A percentile compares a stretch with the other conserved stretches of the same genome.
These are phyloP conservation scores for Silene latifolia DNA, from an alignment of 148 eudicot species.

Conservation along the genomic window DNA sequence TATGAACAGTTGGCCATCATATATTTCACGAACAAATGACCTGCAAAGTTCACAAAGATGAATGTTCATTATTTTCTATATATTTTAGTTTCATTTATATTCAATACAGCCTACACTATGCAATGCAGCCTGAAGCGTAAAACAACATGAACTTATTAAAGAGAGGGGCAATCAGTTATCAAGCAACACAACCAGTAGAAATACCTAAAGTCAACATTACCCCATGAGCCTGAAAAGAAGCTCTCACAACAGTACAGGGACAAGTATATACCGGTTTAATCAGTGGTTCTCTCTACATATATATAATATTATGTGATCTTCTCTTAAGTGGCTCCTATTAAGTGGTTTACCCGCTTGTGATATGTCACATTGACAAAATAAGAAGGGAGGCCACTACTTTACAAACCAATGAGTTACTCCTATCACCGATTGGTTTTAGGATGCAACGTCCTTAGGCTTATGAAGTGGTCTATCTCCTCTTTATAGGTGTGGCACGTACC, in stretches of 20 bases:
- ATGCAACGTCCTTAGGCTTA: no score
- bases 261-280: neutral
- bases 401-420: no score
- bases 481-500: no score
- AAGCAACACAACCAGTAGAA: neutral
- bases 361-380: no score
- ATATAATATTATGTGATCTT: neutral
- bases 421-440: no score
- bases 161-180: neutral
- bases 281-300: neutral
- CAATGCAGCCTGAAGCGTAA: neutral
- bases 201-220: neutral
- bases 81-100: no score
- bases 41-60: constrained; percentile 34
- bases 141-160: neutral
- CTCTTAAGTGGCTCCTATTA: no score
- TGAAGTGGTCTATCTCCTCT: no score
- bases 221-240: no score
- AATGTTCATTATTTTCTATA: neutral
- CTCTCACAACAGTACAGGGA: neutral
- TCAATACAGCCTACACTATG: no score
- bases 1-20: constrained; percentile 85
- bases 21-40: constrained; percentile 81
- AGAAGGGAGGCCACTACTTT: no score
- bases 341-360: no score